Evolutionary conservation across 2,329 filamentous ascomycete species (phyloP).

Genomic region (Nemania sp.): DNA sequence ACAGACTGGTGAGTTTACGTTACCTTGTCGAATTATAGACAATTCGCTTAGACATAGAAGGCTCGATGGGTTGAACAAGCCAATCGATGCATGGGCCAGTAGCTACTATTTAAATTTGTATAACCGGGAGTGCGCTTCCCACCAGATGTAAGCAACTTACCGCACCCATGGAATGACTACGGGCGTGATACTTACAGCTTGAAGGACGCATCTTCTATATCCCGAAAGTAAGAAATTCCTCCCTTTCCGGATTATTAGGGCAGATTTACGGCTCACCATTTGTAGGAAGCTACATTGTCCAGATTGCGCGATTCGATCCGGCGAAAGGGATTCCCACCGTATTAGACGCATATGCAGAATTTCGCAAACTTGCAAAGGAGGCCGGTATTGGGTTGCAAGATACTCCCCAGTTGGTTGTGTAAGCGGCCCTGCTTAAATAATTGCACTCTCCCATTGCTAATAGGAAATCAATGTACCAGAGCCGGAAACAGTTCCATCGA

Average conservation of each 20-base stretch:
- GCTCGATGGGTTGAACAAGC: constrained; percentile 75
- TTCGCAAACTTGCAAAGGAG: constrained; percentile 64
- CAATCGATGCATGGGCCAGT: constrained; percentile 68
- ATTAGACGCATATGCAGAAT: constrained; percentile 73
- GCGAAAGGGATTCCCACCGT: constrained; percentile 81
- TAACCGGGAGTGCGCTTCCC: constrained; percentile 61
- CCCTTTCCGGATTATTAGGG: neutral
- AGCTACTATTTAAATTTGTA: constrained; percentile 78
- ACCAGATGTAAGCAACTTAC: constrained; percentile 51
- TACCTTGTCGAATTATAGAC: neutral
- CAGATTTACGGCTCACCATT: neutral
- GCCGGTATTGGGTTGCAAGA: constrained; percentile 46
- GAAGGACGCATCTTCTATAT: constrained; percentile 5
- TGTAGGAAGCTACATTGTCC: constrained; percentile 72
- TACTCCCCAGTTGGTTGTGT: constrained; percentile 72
- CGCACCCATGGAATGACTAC: neutral
- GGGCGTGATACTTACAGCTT: neutral
- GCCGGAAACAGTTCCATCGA: constrained; percentile 74
- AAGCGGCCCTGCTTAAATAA: too few species aligned
- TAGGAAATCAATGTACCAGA: neutral
- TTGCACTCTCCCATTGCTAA: too few species aligned
- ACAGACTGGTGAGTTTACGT: constrained; percentile 66
- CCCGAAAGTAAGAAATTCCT: constrained; percentile 12
- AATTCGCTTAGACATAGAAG: constrained; percentile 2
- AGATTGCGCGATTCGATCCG: constrained; percentile 81